These are phyloP conservation scores for Plasmodium falciparum DNA, from an alignment of 169 alveolate species.

Conservation along the genomic window DNA sequence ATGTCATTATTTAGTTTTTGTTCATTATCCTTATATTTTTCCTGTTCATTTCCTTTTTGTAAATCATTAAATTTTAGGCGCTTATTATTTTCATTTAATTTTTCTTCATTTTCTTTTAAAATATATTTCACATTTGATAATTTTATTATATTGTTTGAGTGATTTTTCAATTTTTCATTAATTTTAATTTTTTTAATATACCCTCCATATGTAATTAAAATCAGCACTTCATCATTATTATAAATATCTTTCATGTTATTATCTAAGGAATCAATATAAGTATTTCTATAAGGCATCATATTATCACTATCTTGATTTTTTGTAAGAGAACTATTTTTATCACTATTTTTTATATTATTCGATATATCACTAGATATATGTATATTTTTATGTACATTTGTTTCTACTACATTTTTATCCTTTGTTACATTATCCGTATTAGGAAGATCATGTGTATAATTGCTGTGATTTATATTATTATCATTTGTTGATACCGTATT, in stretches of 20 bases:
- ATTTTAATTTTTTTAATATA: slow-evolving; percentile 62
- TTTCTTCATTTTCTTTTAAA: slow-evolving; percentile 70
- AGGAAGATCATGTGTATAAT: background rate
- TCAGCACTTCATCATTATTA: slow-evolving; percentile 58
- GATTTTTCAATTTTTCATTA: slow-evolving; percentile 58
- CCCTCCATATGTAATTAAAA: slow-evolving; percentile 70
- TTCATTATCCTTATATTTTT: background rate
- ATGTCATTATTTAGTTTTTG: background rate
- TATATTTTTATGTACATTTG: background rate
- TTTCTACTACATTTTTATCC: background rate
- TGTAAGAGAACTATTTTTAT: background rate
- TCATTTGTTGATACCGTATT: background rate
- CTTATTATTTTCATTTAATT: background rate
- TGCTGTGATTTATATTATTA: background rate
- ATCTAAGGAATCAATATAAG: slow-evolving; percentile 64
- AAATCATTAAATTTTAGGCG: background rate
- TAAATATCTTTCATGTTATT: slow-evolving; percentile 17
- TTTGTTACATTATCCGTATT: background rate
- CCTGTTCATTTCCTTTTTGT: slow-evolving; percentile 1
- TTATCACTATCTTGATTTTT: background rate
- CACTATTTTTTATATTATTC: background rate
- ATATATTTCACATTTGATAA: slow-evolving; percentile 62
- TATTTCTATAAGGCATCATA: slow-evolving; percentile 27
- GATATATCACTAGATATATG: background rate
- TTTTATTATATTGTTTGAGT: slow-evolving; percentile 50